Evolutionary conservation across 352 stramenopile species (phyloP), one percentile per base, ranked within the genome.

Genomic region (Poterioochromonas sp.): DNA sequence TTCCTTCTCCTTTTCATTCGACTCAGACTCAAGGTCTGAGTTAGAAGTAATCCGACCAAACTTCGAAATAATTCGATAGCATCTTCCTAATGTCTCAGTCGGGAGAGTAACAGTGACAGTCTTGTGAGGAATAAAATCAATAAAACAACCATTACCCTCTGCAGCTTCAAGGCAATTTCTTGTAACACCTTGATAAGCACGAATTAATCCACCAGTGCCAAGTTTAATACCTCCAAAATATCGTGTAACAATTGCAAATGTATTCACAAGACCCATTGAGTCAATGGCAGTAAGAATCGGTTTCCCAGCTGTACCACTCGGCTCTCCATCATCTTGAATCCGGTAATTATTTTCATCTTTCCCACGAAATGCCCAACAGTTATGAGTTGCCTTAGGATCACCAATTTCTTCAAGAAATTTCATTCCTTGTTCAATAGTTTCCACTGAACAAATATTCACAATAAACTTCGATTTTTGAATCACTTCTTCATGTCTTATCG

Each of bases 141-240:
- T n/a, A n/a, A n/a, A n/a, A n/a, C n/a, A n/a, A n/a, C n/a, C n/a
- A 71, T 44, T 29, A 26, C 5, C 32, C 32, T n/a, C 34, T 29
- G 62, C 62, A n/a, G 3, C 11, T 43, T 44, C 2, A 5, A 71
- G 26, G 5, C 12, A 11, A 71, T 71, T 71, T 22, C 32, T 41
- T 41, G 82, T 69, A n/a, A 49, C 70, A 29, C 81, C 81, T 34
- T 73, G 68, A 73, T 85, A 85, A 18, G 82, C 82, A 11, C 82
- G 77, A 39, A 79, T 80, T 26, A 85, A 64, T 26, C 82, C 82
- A 22, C 82, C 82, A 0, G 82, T 82, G 29, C 82, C 82, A n/a
- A 85, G 73, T 76, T 83, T 83, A 22, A 85, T 82, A 60, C 82
- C 82, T 22, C 82, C 82, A 44, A 83, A 85, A 51, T 85, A 84